Evolutionary conservation across 2,329 filamentous ascomycete genomes (phyloP).

Genomic region (Falciphora oryzae): DNA sequence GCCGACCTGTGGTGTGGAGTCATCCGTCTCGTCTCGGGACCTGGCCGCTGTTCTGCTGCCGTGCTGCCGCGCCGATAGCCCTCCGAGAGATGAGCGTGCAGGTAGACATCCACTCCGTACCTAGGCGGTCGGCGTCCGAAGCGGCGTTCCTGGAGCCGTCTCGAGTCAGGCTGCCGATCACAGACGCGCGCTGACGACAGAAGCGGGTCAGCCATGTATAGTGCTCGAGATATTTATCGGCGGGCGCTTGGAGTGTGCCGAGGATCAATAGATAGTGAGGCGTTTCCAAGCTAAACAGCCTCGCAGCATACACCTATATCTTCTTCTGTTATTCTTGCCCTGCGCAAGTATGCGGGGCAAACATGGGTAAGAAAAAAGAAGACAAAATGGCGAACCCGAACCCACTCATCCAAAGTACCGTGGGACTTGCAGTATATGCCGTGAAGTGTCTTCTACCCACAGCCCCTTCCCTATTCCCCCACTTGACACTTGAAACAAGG

Average conservation of each 20-base stretch:
- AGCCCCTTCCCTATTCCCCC: not conserved
- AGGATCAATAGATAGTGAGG: not conserved
- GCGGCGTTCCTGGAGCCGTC: not conserved
- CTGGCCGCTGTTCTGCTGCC: not conserved
- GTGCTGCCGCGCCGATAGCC: not conserved
- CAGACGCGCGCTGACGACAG: not conserved
- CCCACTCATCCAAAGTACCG: not conserved
- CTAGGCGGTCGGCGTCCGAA: not conserved
- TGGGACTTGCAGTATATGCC: not conserved
- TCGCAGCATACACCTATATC: not conserved
- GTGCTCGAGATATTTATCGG: not conserved
- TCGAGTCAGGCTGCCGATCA: constrained; percentile 1
- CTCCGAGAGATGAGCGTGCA: not conserved
- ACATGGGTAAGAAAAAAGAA: too few species aligned
- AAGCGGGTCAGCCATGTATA: not conserved
- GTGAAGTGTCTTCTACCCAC: not conserved
- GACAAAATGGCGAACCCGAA: not conserved
- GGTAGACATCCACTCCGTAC: not conserved
- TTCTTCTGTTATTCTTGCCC: not conserved
- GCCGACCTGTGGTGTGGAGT: not conserved
- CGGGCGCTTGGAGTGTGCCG: not conserved
- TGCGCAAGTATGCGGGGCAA: too few species aligned
- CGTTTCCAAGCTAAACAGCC: too few species aligned
- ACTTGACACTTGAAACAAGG: not conserved
- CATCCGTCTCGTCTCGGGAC: not conserved